phyloP scores from a whole-genome alignment of 2,329 filamentous ascomycete genomes.

The Scopulariopsis brevicaulis region DNA sequence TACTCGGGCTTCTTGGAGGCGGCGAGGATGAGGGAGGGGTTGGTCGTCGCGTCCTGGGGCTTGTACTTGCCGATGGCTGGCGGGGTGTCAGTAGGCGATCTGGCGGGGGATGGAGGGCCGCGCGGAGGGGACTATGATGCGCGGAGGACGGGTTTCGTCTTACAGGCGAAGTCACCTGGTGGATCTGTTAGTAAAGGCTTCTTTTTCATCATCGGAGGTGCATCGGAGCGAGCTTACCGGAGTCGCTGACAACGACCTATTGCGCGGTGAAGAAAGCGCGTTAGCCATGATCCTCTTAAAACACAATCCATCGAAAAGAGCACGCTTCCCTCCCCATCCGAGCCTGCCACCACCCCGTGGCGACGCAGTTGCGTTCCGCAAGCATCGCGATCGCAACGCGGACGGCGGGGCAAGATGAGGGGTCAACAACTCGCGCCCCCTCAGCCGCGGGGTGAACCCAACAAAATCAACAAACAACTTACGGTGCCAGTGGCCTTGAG shows the following conservation, averaged over 20 bases:
- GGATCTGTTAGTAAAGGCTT: constrained; percentile 16
- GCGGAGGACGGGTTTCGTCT: constrained; percentile 23
- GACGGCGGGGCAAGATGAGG: constrained; percentile 3
- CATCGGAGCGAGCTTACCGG: constrained; percentile 50
- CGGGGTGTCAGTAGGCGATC: constrained; percentile 14
- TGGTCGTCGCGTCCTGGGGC: constrained; percentile 99
- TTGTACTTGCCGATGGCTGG: constrained; percentile 98
- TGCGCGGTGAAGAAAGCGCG: constrained; percentile 1
- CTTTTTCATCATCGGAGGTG: constrained; percentile 2
- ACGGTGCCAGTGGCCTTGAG: constrained; percentile 95
- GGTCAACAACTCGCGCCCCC: neutral
- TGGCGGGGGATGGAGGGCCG: constrained; percentile 2
- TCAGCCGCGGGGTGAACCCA: constrained; percentile 6
- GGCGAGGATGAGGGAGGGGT: constrained; percentile 96
- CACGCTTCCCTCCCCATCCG: neutral
- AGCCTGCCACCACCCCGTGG: neutral
- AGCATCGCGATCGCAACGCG: constrained; percentile 3
- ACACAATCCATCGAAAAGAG: neutral
- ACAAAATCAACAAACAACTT: constrained; percentile 29
- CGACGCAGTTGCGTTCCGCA: neutral
- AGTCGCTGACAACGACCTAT: constrained; percentile 92
- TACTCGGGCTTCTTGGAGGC: constrained; percentile 98
- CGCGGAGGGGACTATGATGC: constrained; percentile 4
- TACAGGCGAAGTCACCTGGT: constrained; percentile 66
- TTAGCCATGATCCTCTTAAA: neutral